Evolutionary conservation across 768 basidiomycete genomes (phyloP).

Genomic region (Bullera alba): DNA sequence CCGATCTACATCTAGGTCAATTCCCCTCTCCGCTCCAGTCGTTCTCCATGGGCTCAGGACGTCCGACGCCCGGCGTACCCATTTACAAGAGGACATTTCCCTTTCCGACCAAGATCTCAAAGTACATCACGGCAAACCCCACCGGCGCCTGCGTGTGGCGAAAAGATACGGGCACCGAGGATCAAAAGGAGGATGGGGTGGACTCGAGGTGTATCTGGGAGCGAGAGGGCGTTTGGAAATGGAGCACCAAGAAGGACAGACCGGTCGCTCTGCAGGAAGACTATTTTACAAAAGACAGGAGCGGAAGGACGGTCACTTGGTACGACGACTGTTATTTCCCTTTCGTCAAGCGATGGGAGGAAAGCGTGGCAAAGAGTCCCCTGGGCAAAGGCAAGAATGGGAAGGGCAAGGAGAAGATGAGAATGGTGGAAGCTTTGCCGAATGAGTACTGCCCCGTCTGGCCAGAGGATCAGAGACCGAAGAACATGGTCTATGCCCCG

Average conservation of each 20-base stretch:
- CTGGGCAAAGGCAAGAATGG: slow-evolving; percentile 2
- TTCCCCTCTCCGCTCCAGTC: slow-evolving; percentile 78
- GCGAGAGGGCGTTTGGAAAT: slow-evolving; percentile 89
- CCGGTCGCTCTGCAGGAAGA: slow-evolving; percentile 72
- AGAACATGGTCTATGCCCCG: slow-evolving; percentile 63
- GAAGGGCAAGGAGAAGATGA: slow-evolving; percentile 9
- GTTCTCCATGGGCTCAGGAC: slow-evolving; percentile 84
- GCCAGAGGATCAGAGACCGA: slow-evolving; percentile 59
- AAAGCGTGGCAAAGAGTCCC: slow-evolving; percentile 9
- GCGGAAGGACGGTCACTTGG: slow-evolving; percentile 51
- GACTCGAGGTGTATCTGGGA: slow-evolving; percentile 94
- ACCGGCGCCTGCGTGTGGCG: slow-evolving; percentile 54
- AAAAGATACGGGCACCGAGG: slow-evolving; percentile 57
- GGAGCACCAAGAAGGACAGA: slow-evolving; percentile 60
- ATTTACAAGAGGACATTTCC: slow-evolving; percentile 82
- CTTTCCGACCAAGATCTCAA: slow-evolving; percentile 66
- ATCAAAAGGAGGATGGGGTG: too few species aligned
- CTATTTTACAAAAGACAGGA: slow-evolving; percentile 68
- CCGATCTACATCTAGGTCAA: slow-evolving; percentile 71
- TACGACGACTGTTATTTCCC: slow-evolving; percentile 45
- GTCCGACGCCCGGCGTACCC: slow-evolving; percentile 64
- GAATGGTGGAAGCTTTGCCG: slow-evolving; percentile 66
- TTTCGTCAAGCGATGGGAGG: slow-evolving; percentile 41
- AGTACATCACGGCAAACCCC: slow-evolving; percentile 57
- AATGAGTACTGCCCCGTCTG: slow-evolving; percentile 87